These are phyloP conservation scores for Chalaropsis ovoidea DNA, from an alignment of 2,329 filamentous ascomycete species.

Conservation along the genomic window DNA sequence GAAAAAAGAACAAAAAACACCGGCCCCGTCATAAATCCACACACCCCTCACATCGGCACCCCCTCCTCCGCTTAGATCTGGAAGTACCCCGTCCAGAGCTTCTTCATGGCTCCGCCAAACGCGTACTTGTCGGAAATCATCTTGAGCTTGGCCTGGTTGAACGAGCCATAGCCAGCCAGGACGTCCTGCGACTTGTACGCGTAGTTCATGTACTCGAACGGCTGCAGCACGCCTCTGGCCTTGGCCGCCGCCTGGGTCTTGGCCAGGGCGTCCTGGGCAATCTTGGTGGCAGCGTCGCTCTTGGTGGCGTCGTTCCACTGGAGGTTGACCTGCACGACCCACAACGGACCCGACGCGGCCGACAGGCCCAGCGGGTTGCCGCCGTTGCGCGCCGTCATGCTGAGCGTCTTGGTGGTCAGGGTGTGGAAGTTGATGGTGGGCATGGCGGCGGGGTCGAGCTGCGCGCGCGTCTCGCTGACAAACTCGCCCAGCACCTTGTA, in stretches of 20 bases:
- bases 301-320: conserved; percentile 28
- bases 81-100: conserved; percentile 31
- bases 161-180: conserved; percentile 34
- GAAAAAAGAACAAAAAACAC: neutral
- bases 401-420: conserved; percentile 34
- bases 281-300: conserved; percentile 27
- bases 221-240: neutral
- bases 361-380: conserved; percentile 35
- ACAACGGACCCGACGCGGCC: conserved; percentile 28
- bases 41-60: neutral
- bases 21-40: neutral
- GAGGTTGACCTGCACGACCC: conserved; percentile 27
- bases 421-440: conserved; percentile 34
- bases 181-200: conserved; percentile 34
- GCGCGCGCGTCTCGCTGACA: conserved; percentile 29
- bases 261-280: conserved; percentile 25
- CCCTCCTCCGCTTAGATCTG: conserved; percentile 26
- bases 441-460: conserved; percentile 15
- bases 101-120: conserved; percentile 31
- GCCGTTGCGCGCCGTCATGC: conserved; percentile 33
- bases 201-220: conserved; percentile 37
- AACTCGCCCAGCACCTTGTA: conserved; percentile 31
- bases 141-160: conserved; percentile 32
- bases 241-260: conserved; percentile 26
- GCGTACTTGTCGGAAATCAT: conserved; percentile 31